Conservation (phyloP, 2,329 filamentous ascomycete genomes). For the Alternaria sp. region DNA sequence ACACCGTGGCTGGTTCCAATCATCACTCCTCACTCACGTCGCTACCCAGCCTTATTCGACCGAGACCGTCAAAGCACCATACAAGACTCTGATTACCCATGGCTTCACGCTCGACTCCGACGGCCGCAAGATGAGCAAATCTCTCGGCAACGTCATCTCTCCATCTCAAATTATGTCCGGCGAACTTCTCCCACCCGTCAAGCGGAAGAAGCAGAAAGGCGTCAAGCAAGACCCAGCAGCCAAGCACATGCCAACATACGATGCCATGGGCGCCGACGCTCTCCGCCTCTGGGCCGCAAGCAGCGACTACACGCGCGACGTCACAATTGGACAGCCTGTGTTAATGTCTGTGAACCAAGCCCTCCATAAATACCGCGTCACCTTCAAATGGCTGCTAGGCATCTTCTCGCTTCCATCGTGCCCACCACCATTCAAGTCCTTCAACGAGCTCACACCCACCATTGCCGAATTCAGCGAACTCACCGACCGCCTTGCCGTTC, state of each 20-base stretch:
- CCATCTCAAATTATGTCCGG: slow-evolving; percentile 87
- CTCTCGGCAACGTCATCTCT: slow-evolving; percentile 83
- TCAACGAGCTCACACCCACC: slow-evolving; percentile 23
- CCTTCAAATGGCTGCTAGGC: slow-evolving; percentile 88
- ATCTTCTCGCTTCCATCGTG: slow-evolving; percentile 55
- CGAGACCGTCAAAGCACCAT: slow-evolving; percentile 66
- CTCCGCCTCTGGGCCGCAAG: slow-evolving; percentile 90
- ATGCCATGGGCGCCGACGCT: slow-evolving; percentile 83
- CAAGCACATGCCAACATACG: slow-evolving; percentile 57
- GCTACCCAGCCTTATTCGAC: slow-evolving; percentile 60
- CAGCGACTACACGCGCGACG: slow-evolving; percentile 88
- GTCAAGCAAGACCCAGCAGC: slow-evolving; percentile 33
- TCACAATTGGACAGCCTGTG: slow-evolving; percentile 79
- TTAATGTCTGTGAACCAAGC: slow-evolving; percentile 77
- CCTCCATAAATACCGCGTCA: slow-evolving; percentile 86
- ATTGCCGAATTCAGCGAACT: slow-evolving; percentile 20
- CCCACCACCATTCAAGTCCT: slow-evolving; percentile 34
- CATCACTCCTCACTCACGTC: slow-evolving; percentile 85
- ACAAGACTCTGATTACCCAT: slow-evolving; percentile 89
- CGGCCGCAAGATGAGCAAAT: slow-evolving; percentile 99
- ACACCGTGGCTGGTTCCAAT: slow-evolving; percentile 98
- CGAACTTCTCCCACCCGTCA: slow-evolving; percentile 73
- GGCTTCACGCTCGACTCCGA: slow-evolving; percentile 89
- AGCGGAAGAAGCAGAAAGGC: slow-evolving; percentile 64
- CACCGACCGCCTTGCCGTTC: slow-evolving; percentile 71